Percentiles rank a stretch among this genome's conserved stretches.
phyloP scores from a whole-genome alignment of 2,329 filamentous ascomycete genomes.

The Paraphoma chrysanthemicola region DNA sequence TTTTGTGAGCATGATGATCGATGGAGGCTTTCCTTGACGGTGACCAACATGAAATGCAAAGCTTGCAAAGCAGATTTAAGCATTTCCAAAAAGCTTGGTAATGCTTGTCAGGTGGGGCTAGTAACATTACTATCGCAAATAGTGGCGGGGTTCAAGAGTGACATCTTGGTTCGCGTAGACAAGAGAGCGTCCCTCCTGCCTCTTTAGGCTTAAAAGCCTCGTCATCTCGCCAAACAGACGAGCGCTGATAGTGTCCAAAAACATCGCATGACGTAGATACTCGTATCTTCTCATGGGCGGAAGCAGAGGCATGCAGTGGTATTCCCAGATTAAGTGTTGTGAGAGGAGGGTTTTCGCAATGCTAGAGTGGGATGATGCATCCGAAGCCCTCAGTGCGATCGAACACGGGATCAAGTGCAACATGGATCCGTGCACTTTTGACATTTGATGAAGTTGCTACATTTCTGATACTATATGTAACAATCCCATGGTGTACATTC shows the following conservation, averaged over 20 bases:
- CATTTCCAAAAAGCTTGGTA: conserved; percentile 9
- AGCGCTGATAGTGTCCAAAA: neutral
- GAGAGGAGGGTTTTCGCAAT: neutral
- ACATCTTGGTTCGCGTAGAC: conserved; percentile 4
- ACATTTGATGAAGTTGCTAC: no score
- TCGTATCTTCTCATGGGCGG: neutral
- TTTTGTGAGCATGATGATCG: conserved; percentile 15
- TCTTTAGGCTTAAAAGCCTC: conserved; percentile 13
- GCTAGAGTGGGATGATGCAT: neutral
- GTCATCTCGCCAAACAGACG: conserved; percentile 2
- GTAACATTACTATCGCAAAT: conserved; percentile 16
- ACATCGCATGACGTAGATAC: neutral
- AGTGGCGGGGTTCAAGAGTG: conserved; percentile 6
- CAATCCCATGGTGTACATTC: no score
- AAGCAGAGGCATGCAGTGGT: neutral
- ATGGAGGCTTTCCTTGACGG: neutral
- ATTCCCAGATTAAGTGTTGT: neutral
- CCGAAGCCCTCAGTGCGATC: neutral
- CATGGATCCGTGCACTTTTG: no score
- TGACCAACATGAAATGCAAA: neutral
- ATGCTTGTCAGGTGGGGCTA: conserved; percentile 14
- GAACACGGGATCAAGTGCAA: neutral
- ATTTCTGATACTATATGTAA: no score
- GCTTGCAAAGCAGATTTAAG: neutral
- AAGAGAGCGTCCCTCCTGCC: conserved; percentile 18